Base-by-base conservation (phyloP, 768 basidiomycete genomes). In the Suillus clintonianus region DNA sequence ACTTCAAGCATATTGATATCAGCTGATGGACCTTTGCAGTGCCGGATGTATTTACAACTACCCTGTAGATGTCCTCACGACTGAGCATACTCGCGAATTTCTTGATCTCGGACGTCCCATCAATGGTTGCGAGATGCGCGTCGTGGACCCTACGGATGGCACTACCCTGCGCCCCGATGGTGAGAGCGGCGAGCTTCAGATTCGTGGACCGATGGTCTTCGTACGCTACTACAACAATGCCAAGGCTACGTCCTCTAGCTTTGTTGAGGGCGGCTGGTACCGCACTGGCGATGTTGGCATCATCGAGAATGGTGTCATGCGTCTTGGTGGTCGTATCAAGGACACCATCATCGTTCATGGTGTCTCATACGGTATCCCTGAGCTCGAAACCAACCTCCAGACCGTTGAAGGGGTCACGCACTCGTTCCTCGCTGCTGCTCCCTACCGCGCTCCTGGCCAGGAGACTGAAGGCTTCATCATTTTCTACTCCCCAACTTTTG, bases 201-300 rank as follows among this genome's bases (percentile, higher is more conserved):
- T 86, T 30, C 72, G 74, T 19, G 80, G 80, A 1, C 73, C 77
- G 0, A 77, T 75, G 62, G 59, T 82, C 3, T 78, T 79, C 62
- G 70, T 70, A 24, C 79, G 81, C 22, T 87, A 87, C 66, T 81
- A 78, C 74, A 79, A 77, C 68, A 85, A 87, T 68, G 63, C 71
- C 15, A 69, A 78, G 61, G 84, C 85, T 0, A 88, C 85, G 7
- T 62, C 64, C 8, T 77, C 80, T 41, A 79, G 82, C 34, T 83
- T 88, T 65, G 77, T 79, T 0, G 64, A 71, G 8, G 83, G 81
- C 22, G 78, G 82, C 6, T 88, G 86, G 86, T 83, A 84, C 73
- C 82, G 80, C 65, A 87, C 86, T 17, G 86, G 87, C 1, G 87
- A 89, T 66, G 71, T 83, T 10, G 85, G 81, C 4, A 69, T 75